Evolutionary conservation across 768 basidiomycete species (phyloP), one percentile per base, ranked within the genome.

Genomic region (Suillus occidentalis): DNA sequence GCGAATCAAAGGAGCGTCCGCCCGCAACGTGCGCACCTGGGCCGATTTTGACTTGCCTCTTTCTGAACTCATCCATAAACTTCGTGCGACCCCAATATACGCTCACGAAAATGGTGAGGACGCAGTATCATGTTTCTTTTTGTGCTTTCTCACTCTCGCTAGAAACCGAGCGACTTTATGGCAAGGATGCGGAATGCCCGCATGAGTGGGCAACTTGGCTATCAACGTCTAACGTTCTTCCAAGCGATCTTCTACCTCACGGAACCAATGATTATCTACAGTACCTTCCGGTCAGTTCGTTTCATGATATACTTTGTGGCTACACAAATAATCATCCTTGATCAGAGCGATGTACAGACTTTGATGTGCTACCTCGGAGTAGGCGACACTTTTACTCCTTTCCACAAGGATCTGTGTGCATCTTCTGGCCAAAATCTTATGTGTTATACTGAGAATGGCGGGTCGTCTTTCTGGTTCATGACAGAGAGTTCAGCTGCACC

Each of bases 391-490:
- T 93, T 86, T 73, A 95, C 93, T 0, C 89, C 92, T 1, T 89
- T 86, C 63, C 93, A 95, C 72, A 94, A 94, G 72, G 92, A 95
- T 75, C 82, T 89, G 0, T 95, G 92, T 69, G 91, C 85, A 1
- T 93, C 91, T 4, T 89, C 89, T 7, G 92, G 93, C 12, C 92
- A 94, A 62, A 95, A 95, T 72, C 77, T 95, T 25, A 94, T 95
- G 92, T 89, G 89, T 70, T 89, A 90, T 72, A 85, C 92, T 0
- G 90, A 92, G 71, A 77, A 86, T 28, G 82, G 76, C 47, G 91
- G 89, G 0, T 89, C 88, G 1, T 88, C 92, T 1, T 91, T 87
- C 71, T 94, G 92, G 93, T 94, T 94, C 76, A 92, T 95, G 90
- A 92, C 93, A 2, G 79, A 82, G 65, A 81, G 85, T 34, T 80